These are phyloP conservation scores for Russula emetica DNA, from an alignment of 768 basidiomycete genomes.

Conservation along the genomic window DNA sequence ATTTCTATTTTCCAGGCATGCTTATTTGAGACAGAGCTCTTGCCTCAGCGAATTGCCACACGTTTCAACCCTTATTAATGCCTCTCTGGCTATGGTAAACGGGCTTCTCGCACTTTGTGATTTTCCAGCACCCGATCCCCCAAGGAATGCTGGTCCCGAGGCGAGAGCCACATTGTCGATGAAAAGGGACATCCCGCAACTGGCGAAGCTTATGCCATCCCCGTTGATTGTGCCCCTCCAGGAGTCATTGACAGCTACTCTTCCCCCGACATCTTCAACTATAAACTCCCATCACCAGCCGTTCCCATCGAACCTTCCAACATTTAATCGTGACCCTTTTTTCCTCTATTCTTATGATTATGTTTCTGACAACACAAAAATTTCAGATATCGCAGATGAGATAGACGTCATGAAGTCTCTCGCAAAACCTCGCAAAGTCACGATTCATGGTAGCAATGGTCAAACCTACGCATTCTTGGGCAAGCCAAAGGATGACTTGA, in stretches of 20 bases:
- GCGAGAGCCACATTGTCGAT: slow-evolving; percentile 40
- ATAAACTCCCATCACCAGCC: slow-evolving; percentile 66
- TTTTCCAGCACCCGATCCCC: slow-evolving; percentile 39
- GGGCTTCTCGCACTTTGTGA: slow-evolving; percentile 68
- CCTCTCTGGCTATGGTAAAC: slow-evolving; percentile 59
- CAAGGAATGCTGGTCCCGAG: slow-evolving; percentile 28
- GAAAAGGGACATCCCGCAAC: slow-evolving; percentile 50
- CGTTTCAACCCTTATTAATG: slow-evolving; percentile 42
- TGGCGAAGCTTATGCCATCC: slow-evolving; percentile 56
- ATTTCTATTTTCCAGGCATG: neutral
- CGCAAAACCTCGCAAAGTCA: slow-evolving; percentile 87
- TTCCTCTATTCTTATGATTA: neutral
- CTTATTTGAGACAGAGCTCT: slow-evolving; percentile 39
- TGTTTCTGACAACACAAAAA: neutral
- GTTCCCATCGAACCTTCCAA: slow-evolving; percentile 72
- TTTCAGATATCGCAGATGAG: slow-evolving; percentile 70
- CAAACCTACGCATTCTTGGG: slow-evolving; percentile 86
- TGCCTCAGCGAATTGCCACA: slow-evolving; percentile 45
- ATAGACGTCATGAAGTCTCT: slow-evolving; percentile 90
- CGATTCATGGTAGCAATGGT: slow-evolving; percentile 78
- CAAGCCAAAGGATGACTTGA: slow-evolving; percentile 94
- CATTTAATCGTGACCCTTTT: slow-evolving; percentile 57
- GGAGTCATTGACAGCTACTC: slow-evolving; percentile 80
- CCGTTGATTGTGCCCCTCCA: slow-evolving; percentile 85
- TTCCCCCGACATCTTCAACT: slow-evolving; percentile 66